Evolutionary conservation across 1,284 basidiomycete genomes (phyloP), one percentile per base, ranked within the genome.

Genomic region (Ganoderma sp.): DNA sequence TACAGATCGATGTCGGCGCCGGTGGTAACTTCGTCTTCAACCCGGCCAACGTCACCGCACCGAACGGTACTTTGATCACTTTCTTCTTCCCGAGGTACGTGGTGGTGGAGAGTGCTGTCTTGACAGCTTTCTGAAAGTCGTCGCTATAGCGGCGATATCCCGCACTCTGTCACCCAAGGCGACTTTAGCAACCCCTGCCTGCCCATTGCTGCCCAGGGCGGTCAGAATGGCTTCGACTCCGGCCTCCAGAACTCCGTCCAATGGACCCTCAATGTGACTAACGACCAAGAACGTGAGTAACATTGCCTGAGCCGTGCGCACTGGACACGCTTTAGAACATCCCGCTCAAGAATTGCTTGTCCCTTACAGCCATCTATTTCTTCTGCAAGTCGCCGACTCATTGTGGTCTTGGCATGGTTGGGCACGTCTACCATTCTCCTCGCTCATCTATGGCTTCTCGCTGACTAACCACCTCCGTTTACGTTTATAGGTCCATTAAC

Each of bases 321-420:
- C 28, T 28, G 37, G 25, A n/a, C 41, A 61, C 22, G 39, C 75
- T 41, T 60, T 28, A 39, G 37, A 10, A 41, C 60, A 17, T 42
- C 3, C 39, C 17, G 22, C 54, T 56, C 28, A 57, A 41, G n/a
- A 14, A 15, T 25, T 39, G 15, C 19, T 25, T 41, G 45, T 57
- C 22, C 43, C 12, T 41, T 48, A 3, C 67, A 88, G 86, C 86
- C 37, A 85, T 88, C 66, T 91, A 87, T 86, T 90, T 87, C 83
- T 86, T 86, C 80, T 91, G 90, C 81, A 88, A 87, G 76, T 80
- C 84, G 71, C 69, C 80, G 1, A 60, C 70, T 4, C 88, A 90
- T 77, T 90, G 88, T 75, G 83, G 84, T 37, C 68, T 80, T 68
- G 88, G 88, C 41, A 88, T 89, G 87, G 87, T 88, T 54, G 87